phyloP scores from a whole-genome alignment of 768 basidiomycete species.

The Lepiota brunneoincarnata region DNA sequence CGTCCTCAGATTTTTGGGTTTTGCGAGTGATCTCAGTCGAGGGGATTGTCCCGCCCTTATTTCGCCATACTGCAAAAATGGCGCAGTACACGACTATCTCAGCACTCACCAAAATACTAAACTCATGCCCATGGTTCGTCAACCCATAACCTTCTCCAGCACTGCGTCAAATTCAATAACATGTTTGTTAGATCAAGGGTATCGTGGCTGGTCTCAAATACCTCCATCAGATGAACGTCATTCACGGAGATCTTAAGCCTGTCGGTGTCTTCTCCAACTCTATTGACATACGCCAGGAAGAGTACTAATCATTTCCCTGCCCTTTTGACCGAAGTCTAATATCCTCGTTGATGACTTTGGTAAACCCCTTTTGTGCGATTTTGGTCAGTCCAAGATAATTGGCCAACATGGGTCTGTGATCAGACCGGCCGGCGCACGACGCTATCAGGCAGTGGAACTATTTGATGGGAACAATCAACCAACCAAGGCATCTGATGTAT shows the following conservation, averaged over 20 bases:
- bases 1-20: constrained; percentile 14
- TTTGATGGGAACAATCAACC: not conserved
- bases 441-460: constrained; percentile 18
- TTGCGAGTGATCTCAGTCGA: not conserved
- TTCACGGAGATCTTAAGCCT: constrained; percentile 19
- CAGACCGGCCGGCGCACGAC: constrained; percentile 5
- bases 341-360: constrained; percentile 15
- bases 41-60: constrained; percentile 13
- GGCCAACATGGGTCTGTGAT: constrained; percentile 15
- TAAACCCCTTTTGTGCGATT: constrained; percentile 15
- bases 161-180: not conserved
- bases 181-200: constrained; percentile 9
- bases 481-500: constrained; percentile 18
- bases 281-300: not conserved
- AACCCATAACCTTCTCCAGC: not conserved
- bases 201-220: constrained; percentile 15
- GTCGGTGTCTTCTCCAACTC: not conserved
- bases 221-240: constrained; percentile 13
- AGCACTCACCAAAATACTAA: not conserved
- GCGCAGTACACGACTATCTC: constrained; percentile 6
- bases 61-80: constrained; percentile 13
- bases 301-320: not conserved
- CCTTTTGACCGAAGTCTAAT: constrained; percentile 10
- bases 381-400: constrained; percentile 16
- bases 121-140: constrained; percentile 10